phyloP scores from a whole-genome alignment of 306 rosid species.

The Cotoneaster glaucophyllus region DNA sequence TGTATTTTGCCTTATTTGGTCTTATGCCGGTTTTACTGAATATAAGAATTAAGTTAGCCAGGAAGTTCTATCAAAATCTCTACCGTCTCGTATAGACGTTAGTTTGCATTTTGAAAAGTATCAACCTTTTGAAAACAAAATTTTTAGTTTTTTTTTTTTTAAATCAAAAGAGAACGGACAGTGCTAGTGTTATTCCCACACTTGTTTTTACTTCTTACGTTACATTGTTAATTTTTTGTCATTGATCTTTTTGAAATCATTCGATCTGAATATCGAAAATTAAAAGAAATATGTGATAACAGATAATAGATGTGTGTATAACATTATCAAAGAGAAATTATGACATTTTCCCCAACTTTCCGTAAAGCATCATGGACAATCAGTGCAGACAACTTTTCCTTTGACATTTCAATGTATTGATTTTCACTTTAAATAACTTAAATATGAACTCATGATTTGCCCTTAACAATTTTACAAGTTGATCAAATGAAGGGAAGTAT shows the following conservation, averaged over 20 bases:
- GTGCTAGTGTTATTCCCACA: no score
- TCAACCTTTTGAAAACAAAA: no score
- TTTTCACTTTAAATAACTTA: neutral
- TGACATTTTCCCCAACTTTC: neutral
- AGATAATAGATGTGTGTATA: no score
- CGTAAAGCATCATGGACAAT: neutral
- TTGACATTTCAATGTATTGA: neutral
- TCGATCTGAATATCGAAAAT: rapidly evolving
- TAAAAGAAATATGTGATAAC: rapidly evolving
- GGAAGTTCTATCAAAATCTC: rapidly evolving
- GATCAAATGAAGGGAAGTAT: neutral
- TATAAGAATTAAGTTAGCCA: no score
- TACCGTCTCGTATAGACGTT: no score
- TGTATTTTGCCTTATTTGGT: neutral
- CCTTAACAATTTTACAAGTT: neutral
- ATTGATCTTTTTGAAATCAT: no score
- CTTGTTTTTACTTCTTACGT: no score
- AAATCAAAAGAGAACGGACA: neutral
- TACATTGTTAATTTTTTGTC: no score
- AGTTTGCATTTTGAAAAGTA: no score
- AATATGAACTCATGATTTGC: neutral
- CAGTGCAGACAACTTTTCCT: neutral
- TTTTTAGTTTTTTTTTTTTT: no score
- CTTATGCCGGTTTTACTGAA: no score
- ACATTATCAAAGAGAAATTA: neutral